Evolutionary conservation across 129 eudicot genomes (phyloP).

Genomic region (Pulicaria dysenterica): DNA sequence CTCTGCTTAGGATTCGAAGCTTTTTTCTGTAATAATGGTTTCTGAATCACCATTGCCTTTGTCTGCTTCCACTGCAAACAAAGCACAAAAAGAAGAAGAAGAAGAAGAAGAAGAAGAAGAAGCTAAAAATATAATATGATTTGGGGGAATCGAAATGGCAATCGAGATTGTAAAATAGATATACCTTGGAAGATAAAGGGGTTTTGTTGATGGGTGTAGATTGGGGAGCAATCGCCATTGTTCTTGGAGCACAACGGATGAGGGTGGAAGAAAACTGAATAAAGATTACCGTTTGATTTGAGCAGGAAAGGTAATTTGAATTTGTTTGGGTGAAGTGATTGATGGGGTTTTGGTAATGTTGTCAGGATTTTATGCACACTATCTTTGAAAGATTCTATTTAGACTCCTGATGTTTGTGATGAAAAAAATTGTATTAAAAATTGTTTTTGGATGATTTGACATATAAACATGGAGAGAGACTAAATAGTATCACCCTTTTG

Average conservation of each 20-base stretch:
- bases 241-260: neutral
- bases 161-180: neutral
- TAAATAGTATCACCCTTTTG: too few relatives aligned
- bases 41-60: slow-evolving; percentile 38
- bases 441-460: too few relatives aligned
- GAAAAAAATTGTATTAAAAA: too few relatives aligned
- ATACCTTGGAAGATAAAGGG: slow-evolving; percentile 37
- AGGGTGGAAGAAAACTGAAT: neutral
- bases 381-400: too few relatives aligned
- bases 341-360: slow-evolving; percentile 17
- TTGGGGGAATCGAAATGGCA: neutral
- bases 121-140: neutral
- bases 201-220: slow-evolving; percentile 17
- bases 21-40: slow-evolving; percentile 29
- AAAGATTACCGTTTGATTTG: slow-evolving; percentile 31
- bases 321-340: slow-evolving; percentile 12
- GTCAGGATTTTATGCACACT: slow-evolving; percentile 9
- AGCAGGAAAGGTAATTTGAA: slow-evolving; percentile 5
- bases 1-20: slow-evolving; percentile 20
- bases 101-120: neutral
- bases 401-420: too few relatives aligned
- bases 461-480: too few relatives aligned
- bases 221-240: slow-evolving; percentile 31
- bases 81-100: neutral
- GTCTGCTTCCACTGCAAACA: slow-evolving; percentile 27